Evolutionary conservation across 768 basidiomycete genomes (phyloP).

Genomic region (Thelephora aurantiotincta): DNA sequence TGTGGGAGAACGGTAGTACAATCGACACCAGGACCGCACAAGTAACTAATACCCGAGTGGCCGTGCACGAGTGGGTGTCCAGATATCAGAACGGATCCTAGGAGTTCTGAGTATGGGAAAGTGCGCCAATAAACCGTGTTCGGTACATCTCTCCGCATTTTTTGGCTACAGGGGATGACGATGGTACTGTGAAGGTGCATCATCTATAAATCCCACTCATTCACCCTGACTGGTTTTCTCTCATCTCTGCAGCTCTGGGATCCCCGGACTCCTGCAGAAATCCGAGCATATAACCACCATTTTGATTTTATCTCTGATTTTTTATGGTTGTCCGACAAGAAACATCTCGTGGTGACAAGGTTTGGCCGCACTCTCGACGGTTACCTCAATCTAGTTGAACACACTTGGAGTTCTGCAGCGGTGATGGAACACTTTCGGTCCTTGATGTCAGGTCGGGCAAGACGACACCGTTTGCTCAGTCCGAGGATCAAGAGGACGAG

Average conservation of each 20-base stretch:
- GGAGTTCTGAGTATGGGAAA: constrained; percentile 17
- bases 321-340: constrained; percentile 68
- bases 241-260: constrained; percentile 66
- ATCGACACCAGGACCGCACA: constrained; percentile 13
- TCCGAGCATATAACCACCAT: constrained; percentile 70
- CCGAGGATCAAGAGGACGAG: constrained; percentile 95
- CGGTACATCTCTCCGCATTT: constrained; percentile 56
- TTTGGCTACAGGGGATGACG: constrained; percentile 83
- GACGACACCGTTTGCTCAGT: constrained; percentile 62
- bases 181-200: constrained; percentile 79
- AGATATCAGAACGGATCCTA: constrained; percentile 1
- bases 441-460: constrained; percentile 83
- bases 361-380: constrained; percentile 18
- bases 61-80: constrained; percentile 18
- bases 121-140: constrained; percentile 79
- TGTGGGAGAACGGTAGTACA: constrained; percentile 3
- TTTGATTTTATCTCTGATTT: constrained; percentile 94
- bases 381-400: neutral
- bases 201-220: neutral
- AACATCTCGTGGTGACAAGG: constrained; percentile 50
- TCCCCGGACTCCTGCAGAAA: constrained; percentile 48
- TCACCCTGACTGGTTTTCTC: neutral
- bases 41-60: constrained; percentile 12
- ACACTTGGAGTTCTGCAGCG: constrained; percentile 30
- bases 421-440: constrained; percentile 87